These are phyloP conservation scores for Chaetomium globosum DNA, from an alignment of 2,329 filamentous ascomycete species.

Conservation along the genomic window DNA sequence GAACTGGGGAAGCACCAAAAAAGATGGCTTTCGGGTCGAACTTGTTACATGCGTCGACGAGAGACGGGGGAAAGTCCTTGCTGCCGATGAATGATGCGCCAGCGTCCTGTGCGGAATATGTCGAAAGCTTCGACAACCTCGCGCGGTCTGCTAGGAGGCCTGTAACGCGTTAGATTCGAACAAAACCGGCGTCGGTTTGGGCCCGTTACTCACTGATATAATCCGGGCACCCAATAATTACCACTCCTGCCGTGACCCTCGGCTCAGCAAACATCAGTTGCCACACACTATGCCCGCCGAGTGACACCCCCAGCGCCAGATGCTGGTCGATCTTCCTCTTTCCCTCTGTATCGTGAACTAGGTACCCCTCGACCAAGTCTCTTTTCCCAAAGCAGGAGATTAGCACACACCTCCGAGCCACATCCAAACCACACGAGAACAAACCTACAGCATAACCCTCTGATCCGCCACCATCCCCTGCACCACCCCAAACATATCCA, in stretches of 20 bases:
- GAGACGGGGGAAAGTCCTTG: conserved; percentile 70
- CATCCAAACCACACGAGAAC: background rate
- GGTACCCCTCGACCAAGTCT: conserved; percentile 74
- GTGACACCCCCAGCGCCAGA: conserved; percentile 76
- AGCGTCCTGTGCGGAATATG: conserved; percentile 59
- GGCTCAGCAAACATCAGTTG: conserved; percentile 77
- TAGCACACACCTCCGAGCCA: background rate
- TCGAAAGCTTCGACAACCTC: conserved; percentile 64
- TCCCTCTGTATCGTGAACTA: conserved; percentile 57
- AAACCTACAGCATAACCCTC: conserved; percentile 62
- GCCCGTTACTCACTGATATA: conserved; percentile 63
- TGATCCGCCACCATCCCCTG: conserved; percentile 75
- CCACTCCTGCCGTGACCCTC: conserved; percentile 74
- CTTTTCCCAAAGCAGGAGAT: conserved; percentile 17
- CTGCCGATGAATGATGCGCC: conserved; percentile 73
- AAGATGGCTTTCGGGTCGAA: conserved; percentile 77
- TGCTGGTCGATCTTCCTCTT: conserved; percentile 59
- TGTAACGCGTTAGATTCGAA: conserved; percentile 33
- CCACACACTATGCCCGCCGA: conserved; percentile 89
- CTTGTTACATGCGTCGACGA: conserved; percentile 64
- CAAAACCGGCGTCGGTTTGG: background rate
- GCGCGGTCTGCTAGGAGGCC: conserved; percentile 78
- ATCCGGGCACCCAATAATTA: conserved; percentile 88
- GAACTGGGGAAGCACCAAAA: conserved; percentile 54
- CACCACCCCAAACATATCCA: conserved; percentile 86